Base-by-base conservation (phyloP, 768 basidiomycete genomes). In the Phaffia tasmanica region DNA sequence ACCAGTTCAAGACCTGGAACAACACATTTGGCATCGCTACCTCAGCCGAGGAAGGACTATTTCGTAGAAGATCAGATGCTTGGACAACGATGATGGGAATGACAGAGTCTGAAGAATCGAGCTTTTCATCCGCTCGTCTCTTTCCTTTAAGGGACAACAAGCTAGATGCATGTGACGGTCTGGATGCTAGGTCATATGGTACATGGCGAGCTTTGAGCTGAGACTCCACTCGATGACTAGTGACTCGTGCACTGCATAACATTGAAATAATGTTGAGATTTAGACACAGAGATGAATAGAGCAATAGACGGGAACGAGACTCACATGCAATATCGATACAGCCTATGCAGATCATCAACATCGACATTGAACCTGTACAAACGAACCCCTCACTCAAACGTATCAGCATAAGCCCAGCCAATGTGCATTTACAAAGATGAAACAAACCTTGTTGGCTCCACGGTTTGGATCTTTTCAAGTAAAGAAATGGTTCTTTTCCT, bases 11-110 rank as follows among this genome's bases (percentile, higher is more conserved):
- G 9, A 89, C 87, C 70, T 89, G 86, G 59, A 93, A 86, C 49
- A 86, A 85, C 61, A 93, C 89, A 72, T 89, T 90, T 8, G 89
- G 85, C 88, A 91, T 89, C 5, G 90, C 90, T 4, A 90, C 90
- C 73, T 93, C 90, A 25, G 86, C 87, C 4, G 89, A 90, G 3
- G 88, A 47, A 1, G 64, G 86, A 2, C 85, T 87, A 8, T 87
- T 87, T 0, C 85, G 85, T 25, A 91, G 79, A 56, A 93, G 86
- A 71, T 90, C 83, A 21, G 83, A 80, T 0, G 90, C 87, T 71
- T 86, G 83, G 15, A 94, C 89, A 68, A 86, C 88, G 2, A 94
- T 80, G 1, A 84, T 86, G 0, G 91, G 91, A 9, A 94, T 85
- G 19, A 87, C 58, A 11, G 57, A 29, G 7, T 57, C 57, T 25